These are phyloP conservation scores for Rutstroemia sp. DNA, from an alignment of 2,329 filamentous ascomycete genomes.

Conservation along the genomic window DNA sequence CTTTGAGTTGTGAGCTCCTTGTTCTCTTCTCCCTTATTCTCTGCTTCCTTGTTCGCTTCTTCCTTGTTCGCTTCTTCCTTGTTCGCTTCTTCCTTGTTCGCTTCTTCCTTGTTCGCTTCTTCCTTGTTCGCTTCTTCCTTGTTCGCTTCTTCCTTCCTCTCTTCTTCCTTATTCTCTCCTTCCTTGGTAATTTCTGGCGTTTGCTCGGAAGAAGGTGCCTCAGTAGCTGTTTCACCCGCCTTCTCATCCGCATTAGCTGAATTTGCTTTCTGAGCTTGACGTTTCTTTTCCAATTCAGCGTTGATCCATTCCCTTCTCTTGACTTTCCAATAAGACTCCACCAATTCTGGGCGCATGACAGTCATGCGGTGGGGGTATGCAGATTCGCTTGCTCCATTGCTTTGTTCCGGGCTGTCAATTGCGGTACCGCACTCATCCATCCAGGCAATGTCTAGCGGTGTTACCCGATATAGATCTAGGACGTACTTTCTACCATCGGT, in stretches of 20 bases:
- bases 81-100: neutral
- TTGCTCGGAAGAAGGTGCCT: neutral
- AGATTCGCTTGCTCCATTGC: slow-evolving; percentile 19
- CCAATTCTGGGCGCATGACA: slow-evolving; percentile 79
- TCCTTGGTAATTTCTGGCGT: too few species aligned
- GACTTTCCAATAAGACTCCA: slow-evolving; percentile 75
- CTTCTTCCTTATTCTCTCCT: too few species aligned
- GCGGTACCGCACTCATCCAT: slow-evolving; percentile 66
- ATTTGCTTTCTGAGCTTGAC: slow-evolving; percentile 31
- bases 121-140: too few species aligned
- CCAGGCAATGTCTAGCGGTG: slow-evolving; percentile 85
- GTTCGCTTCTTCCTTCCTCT: too few species aligned
- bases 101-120: neutral
- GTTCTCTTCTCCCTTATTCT: too few species aligned
- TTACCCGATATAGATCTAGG: slow-evolving; percentile 92
- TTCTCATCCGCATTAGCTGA: slow-evolving; percentile 30
- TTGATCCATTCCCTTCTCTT: slow-evolving; percentile 89
- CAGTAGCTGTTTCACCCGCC: slow-evolving; percentile 15
- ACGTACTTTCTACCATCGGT: slow-evolving; percentile 97
- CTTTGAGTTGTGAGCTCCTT: neutral
- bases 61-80: too few species aligned
- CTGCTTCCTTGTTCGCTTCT: too few species aligned
- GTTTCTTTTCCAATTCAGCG: slow-evolving; percentile 62
- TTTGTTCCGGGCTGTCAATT: slow-evolving; percentile 29
- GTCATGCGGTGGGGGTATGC: slow-evolving; percentile 93